Conservation (phyloP, 179 eudicot species). For the Drosera spatulata region DNA sequence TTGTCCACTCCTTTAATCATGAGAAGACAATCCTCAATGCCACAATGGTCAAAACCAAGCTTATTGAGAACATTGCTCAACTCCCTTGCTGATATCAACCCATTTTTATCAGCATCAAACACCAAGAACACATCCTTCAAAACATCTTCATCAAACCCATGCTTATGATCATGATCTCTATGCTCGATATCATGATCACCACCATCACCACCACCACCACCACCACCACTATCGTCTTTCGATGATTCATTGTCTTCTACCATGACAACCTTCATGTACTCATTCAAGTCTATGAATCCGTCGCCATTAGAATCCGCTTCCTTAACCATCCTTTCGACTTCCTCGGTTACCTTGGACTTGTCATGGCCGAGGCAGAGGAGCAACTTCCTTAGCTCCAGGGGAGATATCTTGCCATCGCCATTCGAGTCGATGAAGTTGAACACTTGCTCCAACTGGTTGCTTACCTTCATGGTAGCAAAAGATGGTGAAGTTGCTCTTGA, state of each 20-base stretch:
- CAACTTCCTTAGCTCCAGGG: slow-evolving; percentile 33
- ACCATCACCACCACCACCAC: too few relatives aligned
- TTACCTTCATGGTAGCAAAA: slow-evolving; percentile 32
- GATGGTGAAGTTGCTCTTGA: slow-evolving; percentile 11
- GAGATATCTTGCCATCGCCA: slow-evolving; percentile 63
- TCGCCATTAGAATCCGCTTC: slow-evolving; percentile 58
- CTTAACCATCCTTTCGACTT: slow-evolving; percentile 37
- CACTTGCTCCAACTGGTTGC: slow-evolving; percentile 48
- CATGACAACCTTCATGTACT: slow-evolving; percentile 38
- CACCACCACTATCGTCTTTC: too few relatives aligned
- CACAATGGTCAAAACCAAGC: not conserved
- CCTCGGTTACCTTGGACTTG: slow-evolving; percentile 32
- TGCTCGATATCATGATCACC: too few relatives aligned
- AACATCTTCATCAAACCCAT: slow-evolving; percentile 16
- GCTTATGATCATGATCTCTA: not conserved
- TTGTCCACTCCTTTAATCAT: not conserved
- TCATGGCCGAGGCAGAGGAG: slow-evolving; percentile 40
- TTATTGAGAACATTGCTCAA: slow-evolving; percentile 28
- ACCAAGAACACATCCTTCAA: slow-evolving; percentile 46
- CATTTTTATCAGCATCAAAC: slow-evolving; percentile 53
- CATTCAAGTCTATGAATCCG: slow-evolving; percentile 53
- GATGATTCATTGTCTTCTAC: slow-evolving; percentile 11
- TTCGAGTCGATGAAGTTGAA: slow-evolving; percentile 61
- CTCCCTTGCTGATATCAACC: slow-evolving; percentile 45
- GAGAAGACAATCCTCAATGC: not conserved